These are phyloP conservation scores for Epithele typhae DNA, from an alignment of 768 basidiomycete genomes.

Conservation along the genomic window DNA sequence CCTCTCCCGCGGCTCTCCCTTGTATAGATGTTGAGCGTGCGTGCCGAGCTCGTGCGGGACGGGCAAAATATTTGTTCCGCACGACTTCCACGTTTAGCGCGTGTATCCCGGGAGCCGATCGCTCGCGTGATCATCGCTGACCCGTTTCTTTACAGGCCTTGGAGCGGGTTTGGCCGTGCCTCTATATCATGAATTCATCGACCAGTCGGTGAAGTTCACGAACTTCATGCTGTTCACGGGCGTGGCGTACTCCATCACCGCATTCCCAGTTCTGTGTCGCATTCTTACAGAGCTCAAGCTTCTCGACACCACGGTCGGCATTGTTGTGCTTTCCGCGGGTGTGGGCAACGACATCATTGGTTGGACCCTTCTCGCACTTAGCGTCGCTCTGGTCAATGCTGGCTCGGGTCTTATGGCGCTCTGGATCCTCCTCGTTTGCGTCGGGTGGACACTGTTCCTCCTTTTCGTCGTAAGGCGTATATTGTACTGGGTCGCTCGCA, in stretches of 20 bases:
- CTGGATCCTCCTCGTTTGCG: conserved; percentile 74
- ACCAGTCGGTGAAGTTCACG: conserved; percentile 63
- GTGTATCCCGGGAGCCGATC: too few relatives aligned
- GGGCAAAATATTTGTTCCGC: too few relatives aligned
- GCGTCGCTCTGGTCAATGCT: conserved; percentile 89
- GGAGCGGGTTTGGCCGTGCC: conserved; percentile 69
- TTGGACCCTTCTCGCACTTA: conserved; percentile 86
- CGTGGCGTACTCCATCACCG: conserved; percentile 86
- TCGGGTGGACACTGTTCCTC: conserved; percentile 79
- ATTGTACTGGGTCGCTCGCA: conserved; percentile 68
- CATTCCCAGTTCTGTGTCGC: conserved; percentile 81
- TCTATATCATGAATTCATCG: conserved; percentile 73
- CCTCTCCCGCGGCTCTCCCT: too few relatives aligned
- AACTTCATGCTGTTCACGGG: conserved; percentile 95
- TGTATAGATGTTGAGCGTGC: too few relatives aligned
- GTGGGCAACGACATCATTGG: conserved; percentile 77
- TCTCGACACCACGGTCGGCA: conserved; percentile 86
- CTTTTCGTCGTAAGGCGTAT: conserved; percentile 58
- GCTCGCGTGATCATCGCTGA: background rate
- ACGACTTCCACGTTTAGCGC: too few relatives aligned
- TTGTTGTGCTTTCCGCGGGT: conserved; percentile 89
- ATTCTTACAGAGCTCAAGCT: conserved; percentile 90
- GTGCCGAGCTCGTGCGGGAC: too few relatives aligned
- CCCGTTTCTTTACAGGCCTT: conserved; percentile 28
- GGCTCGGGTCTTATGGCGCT: conserved; percentile 78